Base-by-base conservation (phyloP, 441 rosid genomes). In the Eruca vesicaria region DNA sequence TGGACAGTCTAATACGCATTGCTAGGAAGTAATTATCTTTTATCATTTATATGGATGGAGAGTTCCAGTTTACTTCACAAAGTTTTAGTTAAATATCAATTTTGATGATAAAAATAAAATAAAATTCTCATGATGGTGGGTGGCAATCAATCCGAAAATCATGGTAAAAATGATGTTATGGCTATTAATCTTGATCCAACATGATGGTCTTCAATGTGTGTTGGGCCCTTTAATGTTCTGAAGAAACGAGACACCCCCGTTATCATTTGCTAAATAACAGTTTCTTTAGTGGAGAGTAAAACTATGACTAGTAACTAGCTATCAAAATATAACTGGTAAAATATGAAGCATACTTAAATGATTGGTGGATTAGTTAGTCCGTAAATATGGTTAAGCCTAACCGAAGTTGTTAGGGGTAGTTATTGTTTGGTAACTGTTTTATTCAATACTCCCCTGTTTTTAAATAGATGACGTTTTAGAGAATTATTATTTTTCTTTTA, bases 351-450 rank as follows among this genome's bases (percentile, higher is more conserved):
- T 73, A 57, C 29, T 19, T 14, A 18, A 41, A 9, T 65, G 48
- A 5, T n/a, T 41, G 15, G 20, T 31, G 59, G 77, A 65, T 65
- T 66, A 41, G 66, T 56, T 73, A 63, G 69, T 7, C 33, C 32
- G 21, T 36, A 12, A 14, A 29, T 29, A 43, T 55, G 5, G 20
- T 26, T 29, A 64, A 65, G 58, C 71, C 48, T 29, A 73, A 43
- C 66, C 18, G 4, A 57, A 74, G n/a, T 31, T 15, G 52, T 20
- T 66, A 29, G 52, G 11, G 29, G 35, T 43, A 10, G 72, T 16
- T 66, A 20, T 32, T 10, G 29, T 74, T 73, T 41, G 77, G 59
- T 57, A 2, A 43, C 59, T 10, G 18, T 20, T 31, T 41, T 43
- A 23, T 23, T 23, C 26, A 23, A 23, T 23, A 23, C 26, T 23